Evolutionary conservation across 768 basidiomycete genomes (phyloP).

Genomic region (Tylopilus sp.): DNA sequence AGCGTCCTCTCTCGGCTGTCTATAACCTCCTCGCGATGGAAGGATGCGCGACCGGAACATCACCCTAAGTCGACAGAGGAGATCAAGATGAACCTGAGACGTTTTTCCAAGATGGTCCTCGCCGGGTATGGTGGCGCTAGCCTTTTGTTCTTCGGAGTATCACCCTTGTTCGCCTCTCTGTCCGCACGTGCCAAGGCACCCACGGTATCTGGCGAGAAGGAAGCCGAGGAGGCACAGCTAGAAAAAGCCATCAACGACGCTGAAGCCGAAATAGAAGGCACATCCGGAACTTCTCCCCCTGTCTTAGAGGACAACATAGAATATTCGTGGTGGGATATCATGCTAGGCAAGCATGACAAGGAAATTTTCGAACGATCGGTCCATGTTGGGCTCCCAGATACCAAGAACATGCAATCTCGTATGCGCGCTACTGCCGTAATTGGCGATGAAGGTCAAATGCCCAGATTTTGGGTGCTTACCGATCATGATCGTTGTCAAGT

Average conservation of each 20-base stretch:
- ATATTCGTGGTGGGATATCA: constrained; percentile 83
- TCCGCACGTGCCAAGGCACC: constrained; percentile 22
- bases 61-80: constrained; percentile 39
- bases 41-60: constrained; percentile 21
- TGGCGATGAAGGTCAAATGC: constrained; percentile 68
- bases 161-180: constrained; percentile 31
- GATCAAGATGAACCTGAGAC: constrained; percentile 66
- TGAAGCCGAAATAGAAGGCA: constrained; percentile 55
- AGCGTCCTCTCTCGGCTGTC: constrained; percentile 25
- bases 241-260: constrained; percentile 67
- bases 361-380: constrained; percentile 76
- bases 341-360: constrained; percentile 76
- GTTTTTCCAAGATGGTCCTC: constrained; percentile 78
- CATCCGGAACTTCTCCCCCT: constrained; percentile 29
- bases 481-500: constrained; percentile 73
- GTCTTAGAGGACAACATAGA: constrained; percentile 25
- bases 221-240: constrained; percentile 57
- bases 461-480: constrained; percentile 82
- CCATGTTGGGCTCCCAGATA: constrained; percentile 18
- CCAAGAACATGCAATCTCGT: constrained; percentile 31
- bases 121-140: constrained; percentile 84
- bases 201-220: constrained; percentile 39
- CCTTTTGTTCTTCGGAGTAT: constrained; percentile 76
- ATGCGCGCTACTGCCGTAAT: constrained; percentile 59
- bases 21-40: constrained; percentile 23